Base-by-base conservation (phyloP, 75 land plant species). In the Cupressus sempervirens region DNA sequence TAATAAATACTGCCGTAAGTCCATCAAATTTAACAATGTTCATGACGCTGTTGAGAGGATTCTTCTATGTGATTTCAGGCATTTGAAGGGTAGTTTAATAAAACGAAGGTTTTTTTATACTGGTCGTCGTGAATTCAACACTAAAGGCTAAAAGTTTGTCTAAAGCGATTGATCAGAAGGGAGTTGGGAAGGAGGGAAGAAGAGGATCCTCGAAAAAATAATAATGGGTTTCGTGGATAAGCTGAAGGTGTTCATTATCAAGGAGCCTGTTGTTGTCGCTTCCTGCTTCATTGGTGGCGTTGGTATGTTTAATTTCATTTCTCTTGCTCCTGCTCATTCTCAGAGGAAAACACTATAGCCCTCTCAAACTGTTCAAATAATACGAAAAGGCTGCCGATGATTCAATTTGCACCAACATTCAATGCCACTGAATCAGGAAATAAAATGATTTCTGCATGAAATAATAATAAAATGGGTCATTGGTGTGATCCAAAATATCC, bases 221-320 rank as follows among this genome's bases (percentile, higher is more conserved):
- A 38, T 84, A 35, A 92, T 90, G 93, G 83, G 86, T 86, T 86
- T 84, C 82, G 85, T 86, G 89, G 88, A 91, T 73, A 89, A 86
- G 91, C 76, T 93, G 84, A 91, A 75, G 85, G 76, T 91, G 54
- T 93, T 93, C 87, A 84, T 88, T 7, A 87, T 83, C 9, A 90
- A 91, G 76, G 94, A 93, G 88, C 94, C 92, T 3, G 90, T 91
- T 67, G 87, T 93, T 16, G 86, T 88, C 23, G 92, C 90, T 43
- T 93, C 94, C 32, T 91, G 89, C 76, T 76, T 93, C 83, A 91
- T 93, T 38, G 94, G 87, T 29, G 89, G 91, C 65, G 56, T 93
- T 45, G 94, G 94, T 91, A 90, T 20, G 53, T 50, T 3, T 50
- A 26, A 62, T 16, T 46, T 3, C 26, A 48, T 30, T 11, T 9